A percentile compares a stretch with the other conserved stretches of the same genome.
Evolutionary conservation across 495 filamentous ascomycete genomes (phyloP).

Genomic region (Chlorociboria aeruginascens): DNA sequence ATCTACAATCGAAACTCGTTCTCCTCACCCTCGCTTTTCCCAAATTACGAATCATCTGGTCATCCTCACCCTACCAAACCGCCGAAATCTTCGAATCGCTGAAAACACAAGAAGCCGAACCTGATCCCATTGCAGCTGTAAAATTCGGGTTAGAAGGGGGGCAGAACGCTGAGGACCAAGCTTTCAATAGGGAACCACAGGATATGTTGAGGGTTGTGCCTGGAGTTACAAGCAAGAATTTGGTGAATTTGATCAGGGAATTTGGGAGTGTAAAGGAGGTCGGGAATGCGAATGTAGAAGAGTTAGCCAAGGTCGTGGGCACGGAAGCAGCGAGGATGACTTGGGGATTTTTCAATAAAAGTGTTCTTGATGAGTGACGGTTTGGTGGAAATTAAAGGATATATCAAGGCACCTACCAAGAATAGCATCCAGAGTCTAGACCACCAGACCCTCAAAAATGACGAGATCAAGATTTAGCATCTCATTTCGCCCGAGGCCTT

Average conservation of each 20-base stretch:
- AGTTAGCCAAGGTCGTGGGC: slow-evolving; percentile 63
- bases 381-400: neutral
- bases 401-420: no score
- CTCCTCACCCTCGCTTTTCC: slow-evolving; percentile 90
- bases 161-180: slow-evolving; percentile 38
- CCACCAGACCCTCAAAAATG: no score
- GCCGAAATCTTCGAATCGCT: slow-evolving; percentile 92
- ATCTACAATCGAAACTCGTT: slow-evolving; percentile 86
- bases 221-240: slow-evolving; percentile 69
- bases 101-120: slow-evolving; percentile 79
- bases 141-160: slow-evolving; percentile 65
- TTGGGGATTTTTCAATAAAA: slow-evolving; percentile 72
- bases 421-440: no score
- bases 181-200: slow-evolving; percentile 50
- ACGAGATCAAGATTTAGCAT: no score
- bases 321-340: slow-evolving; percentile 71
- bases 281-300: slow-evolving; percentile 71
- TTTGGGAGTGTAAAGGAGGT: slow-evolving; percentile 69
- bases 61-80: slow-evolving; percentile 84
- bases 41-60: slow-evolving; percentile 83
- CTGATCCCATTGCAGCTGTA: slow-evolving; percentile 80
- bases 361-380: slow-evolving; percentile 41
- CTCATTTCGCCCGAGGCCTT: no score
- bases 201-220: slow-evolving; percentile 85
- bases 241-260: slow-evolving; percentile 56